Conservation (phyloP, 371 early-diverging fungal genomes). For the Mycotypha africana region DNA sequence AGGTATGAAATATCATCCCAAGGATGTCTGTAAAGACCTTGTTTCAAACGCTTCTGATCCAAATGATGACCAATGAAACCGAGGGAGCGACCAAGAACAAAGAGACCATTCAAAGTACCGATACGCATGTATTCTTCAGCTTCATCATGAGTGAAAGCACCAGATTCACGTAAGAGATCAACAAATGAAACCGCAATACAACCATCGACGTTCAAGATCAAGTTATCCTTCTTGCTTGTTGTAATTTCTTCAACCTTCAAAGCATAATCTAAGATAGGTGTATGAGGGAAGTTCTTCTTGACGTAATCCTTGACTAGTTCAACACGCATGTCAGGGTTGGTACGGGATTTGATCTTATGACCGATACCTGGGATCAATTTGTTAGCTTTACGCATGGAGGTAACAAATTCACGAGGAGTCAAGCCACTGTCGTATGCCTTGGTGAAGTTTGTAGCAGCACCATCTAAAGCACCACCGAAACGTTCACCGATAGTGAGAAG, state of each 20-base stretch:
- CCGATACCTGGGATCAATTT: constrained; percentile 95
- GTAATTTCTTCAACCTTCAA: constrained; percentile 93
- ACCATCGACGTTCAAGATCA: constrained; percentile 97
- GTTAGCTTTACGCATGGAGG: constrained; percentile 88
- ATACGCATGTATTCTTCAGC: constrained; percentile 95
- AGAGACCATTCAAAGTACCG: constrained; percentile 95
- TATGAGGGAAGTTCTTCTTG: constrained; percentile 81
- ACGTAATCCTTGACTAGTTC: constrained; percentile 92
- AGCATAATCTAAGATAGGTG: constrained; percentile 90
- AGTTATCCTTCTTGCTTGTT: constrained; percentile 95
- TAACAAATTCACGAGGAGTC: constrained; percentile 89
- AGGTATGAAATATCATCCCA: constrained; percentile 97
- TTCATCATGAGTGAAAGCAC: constrained; percentile 92
- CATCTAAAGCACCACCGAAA: constrained; percentile 97
- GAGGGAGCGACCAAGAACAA: constrained; percentile 92
- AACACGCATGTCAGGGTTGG: constrained; percentile 97
- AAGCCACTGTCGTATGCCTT: constrained; percentile 85
- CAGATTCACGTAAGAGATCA: constrained; percentile 87
- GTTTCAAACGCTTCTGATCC: constrained; percentile 97
- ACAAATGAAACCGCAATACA: constrained; percentile 95
- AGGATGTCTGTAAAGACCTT: constrained; percentile 95
- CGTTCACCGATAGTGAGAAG: constrained; percentile 95
- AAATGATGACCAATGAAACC: constrained; percentile 97
- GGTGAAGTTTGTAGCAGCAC: constrained; percentile 89
- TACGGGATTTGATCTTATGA: constrained; percentile 98